Evolutionary conservation across 2,329 filamentous ascomycete genomes (phyloP).

Genomic region (Cyclaneusma minus): DNA sequence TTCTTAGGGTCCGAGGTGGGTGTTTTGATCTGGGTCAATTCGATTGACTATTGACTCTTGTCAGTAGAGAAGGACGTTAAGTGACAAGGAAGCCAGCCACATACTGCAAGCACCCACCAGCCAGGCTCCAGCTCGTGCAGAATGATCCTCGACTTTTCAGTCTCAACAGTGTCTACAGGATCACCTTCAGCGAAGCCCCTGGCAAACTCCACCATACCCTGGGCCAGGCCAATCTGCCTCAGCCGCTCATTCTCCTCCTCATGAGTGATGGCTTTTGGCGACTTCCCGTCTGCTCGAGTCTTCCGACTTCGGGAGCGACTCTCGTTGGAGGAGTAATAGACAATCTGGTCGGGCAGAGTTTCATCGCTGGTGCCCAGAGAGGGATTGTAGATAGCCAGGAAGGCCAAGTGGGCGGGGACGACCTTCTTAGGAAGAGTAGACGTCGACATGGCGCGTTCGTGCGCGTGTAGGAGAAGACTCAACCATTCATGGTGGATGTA

Average conservation of each 20-base stretch:
- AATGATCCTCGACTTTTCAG: conserved; percentile 72
- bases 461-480: background rate
- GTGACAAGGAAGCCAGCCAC: conserved; percentile 19
- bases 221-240: conserved; percentile 85
- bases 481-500: too few relatives aligned
- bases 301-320: conserved; percentile 4
- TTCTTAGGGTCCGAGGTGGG: conserved; percentile 22
- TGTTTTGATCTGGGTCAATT: conserved; percentile 49
- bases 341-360: conserved; percentile 61
- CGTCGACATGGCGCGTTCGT: conserved; percentile 14
- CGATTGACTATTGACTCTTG: conserved; percentile 47
- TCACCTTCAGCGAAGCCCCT: conserved; percentile 69
- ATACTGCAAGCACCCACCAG: conserved; percentile 91
- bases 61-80: conserved; percentile 6
- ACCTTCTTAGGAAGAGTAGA: conserved; percentile 9
- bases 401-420: conserved; percentile 68
- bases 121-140: conserved; percentile 75
- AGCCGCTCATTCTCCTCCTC: conserved; percentile 74
- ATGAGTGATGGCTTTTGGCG: conserved; percentile 20
- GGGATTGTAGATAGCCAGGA: conserved; percentile 91
- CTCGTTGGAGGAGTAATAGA: conserved; percentile 54
- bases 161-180: conserved; percentile 74
- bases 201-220: conserved; percentile 91
- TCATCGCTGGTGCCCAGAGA: conserved; percentile 49
- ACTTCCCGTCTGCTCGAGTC: conserved; percentile 6